Percentiles rank a stretch among this genome's conserved stretches.
Conservation (phyloP, 257 asterid genomes). For the Solanum corneliomulleri region DNA sequence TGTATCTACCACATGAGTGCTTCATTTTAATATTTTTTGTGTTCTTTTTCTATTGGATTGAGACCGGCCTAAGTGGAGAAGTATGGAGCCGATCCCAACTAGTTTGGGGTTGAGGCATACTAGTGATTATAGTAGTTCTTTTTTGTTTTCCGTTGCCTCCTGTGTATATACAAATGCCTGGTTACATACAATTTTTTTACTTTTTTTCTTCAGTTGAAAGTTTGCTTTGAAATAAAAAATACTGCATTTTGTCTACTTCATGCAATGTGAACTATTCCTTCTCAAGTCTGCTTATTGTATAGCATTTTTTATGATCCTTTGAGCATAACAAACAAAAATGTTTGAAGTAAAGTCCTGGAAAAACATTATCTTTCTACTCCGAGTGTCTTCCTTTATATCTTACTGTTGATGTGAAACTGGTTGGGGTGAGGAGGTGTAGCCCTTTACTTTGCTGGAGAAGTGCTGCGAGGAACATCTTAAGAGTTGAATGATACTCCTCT, state of each 20-base stretch:
- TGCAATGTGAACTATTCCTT: background rate
- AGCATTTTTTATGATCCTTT: background rate
- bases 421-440: background rate
- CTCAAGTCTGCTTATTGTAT: background rate
- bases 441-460: background rate
- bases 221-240: background rate
- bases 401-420: background rate
- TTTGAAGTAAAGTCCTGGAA: background rate
- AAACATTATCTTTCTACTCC: background rate
- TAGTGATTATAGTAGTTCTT: background rate
- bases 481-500: background rate
- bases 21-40: background rate
- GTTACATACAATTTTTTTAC: background rate
- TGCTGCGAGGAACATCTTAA: background rate
- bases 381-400: background rate
- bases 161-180: background rate
- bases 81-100: background rate
- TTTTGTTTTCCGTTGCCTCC: background rate
- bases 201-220: background rate
- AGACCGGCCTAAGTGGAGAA: background rate
- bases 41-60: background rate
- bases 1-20: background rate
- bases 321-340: background rate
- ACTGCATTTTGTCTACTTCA: background rate
- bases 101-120: background rate